Evolutionary conservation across 1,139 yeast genomes (phyloP).

Genomic region (Debaryomyces sp.): DNA sequence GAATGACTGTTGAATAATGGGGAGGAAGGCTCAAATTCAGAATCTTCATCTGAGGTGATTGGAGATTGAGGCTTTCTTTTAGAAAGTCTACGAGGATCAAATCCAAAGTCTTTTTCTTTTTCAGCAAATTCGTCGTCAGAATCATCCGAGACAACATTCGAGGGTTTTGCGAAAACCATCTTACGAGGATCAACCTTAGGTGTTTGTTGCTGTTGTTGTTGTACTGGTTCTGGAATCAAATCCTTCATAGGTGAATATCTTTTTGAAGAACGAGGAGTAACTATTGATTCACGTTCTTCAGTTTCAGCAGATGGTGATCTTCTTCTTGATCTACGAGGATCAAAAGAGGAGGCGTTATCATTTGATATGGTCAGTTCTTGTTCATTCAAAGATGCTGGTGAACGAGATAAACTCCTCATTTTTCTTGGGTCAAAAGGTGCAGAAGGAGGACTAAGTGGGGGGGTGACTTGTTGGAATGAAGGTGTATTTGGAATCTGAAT

Average conservation of each 20-base stretch:
- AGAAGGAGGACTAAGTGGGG: constrained; percentile 15
- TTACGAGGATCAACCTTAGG: constrained; percentile 1
- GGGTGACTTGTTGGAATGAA: constrained; percentile 15
- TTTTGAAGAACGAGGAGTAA: constrained; percentile 14
- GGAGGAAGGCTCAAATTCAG: constrained; percentile 7
- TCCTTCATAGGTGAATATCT: constrained; percentile 6
- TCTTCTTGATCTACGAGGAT: constrained; percentile 24
- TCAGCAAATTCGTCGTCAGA: constrained; percentile 21
- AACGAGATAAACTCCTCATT: constrained; percentile 11
- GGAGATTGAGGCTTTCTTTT: constrained; percentile 12
- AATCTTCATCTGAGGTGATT: constrained; percentile 7
- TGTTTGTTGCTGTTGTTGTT: not conserved
- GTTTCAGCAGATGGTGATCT: constrained; percentile 8
- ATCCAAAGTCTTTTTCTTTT: constrained; percentile 21
- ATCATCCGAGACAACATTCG: constrained; percentile 10
- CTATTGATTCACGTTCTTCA: constrained; percentile 17
- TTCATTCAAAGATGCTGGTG: constrained; percentile 3
- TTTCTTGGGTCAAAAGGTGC: constrained; percentile 21
- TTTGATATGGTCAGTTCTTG: not conserved
- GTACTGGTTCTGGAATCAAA: not conserved
- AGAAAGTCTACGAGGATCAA: constrained; percentile 25
- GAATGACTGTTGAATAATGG: constrained; percentile 3
- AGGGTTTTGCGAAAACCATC: constrained; percentile 7
- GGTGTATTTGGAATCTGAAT: constrained; percentile 27
- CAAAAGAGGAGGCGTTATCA: constrained; percentile 16